Base-by-base conservation (phyloP, 1,284 basidiomycete species). In the Apiotrichum sp. region DNA sequence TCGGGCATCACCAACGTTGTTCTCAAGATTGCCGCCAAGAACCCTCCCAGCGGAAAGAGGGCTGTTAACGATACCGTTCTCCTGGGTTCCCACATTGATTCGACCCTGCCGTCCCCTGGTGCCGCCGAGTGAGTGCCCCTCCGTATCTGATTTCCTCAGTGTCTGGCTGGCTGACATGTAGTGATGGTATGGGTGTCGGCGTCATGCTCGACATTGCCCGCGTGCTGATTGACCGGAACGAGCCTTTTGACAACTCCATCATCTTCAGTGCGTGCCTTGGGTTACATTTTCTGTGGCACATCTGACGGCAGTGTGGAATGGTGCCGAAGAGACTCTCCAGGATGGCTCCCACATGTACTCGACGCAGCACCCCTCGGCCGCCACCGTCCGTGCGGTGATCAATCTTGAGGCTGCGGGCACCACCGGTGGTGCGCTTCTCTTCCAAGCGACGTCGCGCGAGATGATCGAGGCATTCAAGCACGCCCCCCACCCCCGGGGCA, bases 291-390 rank as follows among this genome's bases (percentile, higher is more conserved):
- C 14, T 39, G 33, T 13, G 36, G 41, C 8, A 39, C 50, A 47
- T 8, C 47, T 46, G 50, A 36, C 9, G 3, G 16, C 61, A 92
- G 89, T 98, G 59, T 98, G 96, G 80, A 98, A 98, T 69, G 85
- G 96, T 60, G 96, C 88, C 6, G 93, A 98, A 70, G 72, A 76
- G 55, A 76, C 86, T 0, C 75, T 95, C n/a, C 93, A 96, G 73
- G 93, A 97, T 68, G 93, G 89, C 0, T 93, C 91, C 0, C 93
- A 98, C 73, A 79, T 95, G 4, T 96, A 87, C 73, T 86, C 90
- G 7, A 95, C 89, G 0, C 88, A 93, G 67, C 89, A 93, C 68
- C 82, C 83, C 1, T 83, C 82, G 42, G 84, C 85, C 7, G 69
- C 82, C 65, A 90, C 87, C 13, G 85, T 98, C 22, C 85, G 88